Percentiles rank a stretch among this genome's conserved stretches.
These are phyloP conservation scores for Populus pruinosa DNA, from an alignment of 345 rosid species.

Conservation along the genomic window DNA sequence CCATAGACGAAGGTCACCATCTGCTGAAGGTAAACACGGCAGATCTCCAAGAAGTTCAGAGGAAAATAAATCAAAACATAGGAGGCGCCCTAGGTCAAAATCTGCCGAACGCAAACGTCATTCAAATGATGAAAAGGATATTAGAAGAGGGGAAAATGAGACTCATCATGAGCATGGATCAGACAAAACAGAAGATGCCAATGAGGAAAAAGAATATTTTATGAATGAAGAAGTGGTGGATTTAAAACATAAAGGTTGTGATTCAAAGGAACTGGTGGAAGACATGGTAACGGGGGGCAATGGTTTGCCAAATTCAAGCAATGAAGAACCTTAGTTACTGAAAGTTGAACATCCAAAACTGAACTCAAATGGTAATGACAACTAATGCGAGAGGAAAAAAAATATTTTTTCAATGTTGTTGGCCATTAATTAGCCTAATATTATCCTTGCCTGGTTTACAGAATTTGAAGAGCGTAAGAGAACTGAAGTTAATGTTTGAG, in stretches of 20 bases:
- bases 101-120: constrained; percentile 36
- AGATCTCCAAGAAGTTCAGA: constrained; percentile 37
- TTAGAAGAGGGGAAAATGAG: constrained; percentile 21
- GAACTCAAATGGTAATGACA: constrained; percentile 15
- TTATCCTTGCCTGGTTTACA: constrained; percentile 18
- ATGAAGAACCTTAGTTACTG: constrained; percentile 11
- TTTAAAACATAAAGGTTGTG: constrained; percentile 17
- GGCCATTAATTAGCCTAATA: neutral
- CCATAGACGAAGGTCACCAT: constrained; percentile 42
- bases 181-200: constrained; percentile 13
- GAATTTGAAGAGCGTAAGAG: constrained; percentile 26
- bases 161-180: constrained; percentile 1
- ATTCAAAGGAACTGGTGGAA: constrained; percentile 13
- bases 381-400: neutral
- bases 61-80: constrained; percentile 37
- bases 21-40: constrained; percentile 39
- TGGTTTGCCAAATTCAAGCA: neutral
- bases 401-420: neutral
- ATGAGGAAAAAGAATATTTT: constrained; percentile 12
- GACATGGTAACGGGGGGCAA: constrained; percentile 1
- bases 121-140: constrained; percentile 22
- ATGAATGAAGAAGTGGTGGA: constrained; percentile 4
- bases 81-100: constrained; percentile 41
- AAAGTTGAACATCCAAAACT: constrained; percentile 11
- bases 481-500: constrained; percentile 2